Conservation (phyloP, 1,139 yeast species). For the Saccharomycopsis phalli region DNA sequence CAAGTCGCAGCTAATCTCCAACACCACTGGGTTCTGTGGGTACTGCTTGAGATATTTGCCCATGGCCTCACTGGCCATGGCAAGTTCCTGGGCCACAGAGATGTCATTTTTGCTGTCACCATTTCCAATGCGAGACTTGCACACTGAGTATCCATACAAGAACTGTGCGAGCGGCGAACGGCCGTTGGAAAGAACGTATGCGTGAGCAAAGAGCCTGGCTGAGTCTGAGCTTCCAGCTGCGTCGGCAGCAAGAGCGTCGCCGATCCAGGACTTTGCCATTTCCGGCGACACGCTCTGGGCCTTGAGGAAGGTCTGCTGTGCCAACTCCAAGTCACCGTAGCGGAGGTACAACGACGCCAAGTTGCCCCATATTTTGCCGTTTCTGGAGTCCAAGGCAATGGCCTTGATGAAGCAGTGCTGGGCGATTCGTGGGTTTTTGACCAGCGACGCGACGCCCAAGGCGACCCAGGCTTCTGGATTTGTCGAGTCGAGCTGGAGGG, state of each 20-base stretch:
- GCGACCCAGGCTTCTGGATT: constrained; percentile 75
- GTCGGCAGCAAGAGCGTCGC: constrained; percentile 65
- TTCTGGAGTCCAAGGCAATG: constrained; percentile 56
- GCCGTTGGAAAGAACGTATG: constrained; percentile 70
- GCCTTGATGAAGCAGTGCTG: constrained; percentile 94
- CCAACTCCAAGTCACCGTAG: constrained; percentile 61
- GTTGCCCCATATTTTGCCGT: constrained; percentile 69
- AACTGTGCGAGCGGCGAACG: constrained; percentile 61
- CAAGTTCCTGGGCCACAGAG: constrained; percentile 53
- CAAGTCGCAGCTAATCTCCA: constrained; percentile 47
- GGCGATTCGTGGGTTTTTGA: constrained; percentile 58
- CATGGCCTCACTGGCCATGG: constrained; percentile 65
- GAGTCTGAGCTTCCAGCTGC: constrained; percentile 44
- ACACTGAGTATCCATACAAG: constrained; percentile 55
- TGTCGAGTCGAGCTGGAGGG: constrained; percentile 62
- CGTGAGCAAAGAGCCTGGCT: constrained; percentile 66
- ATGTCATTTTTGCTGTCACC: constrained; percentile 42
- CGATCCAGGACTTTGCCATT: constrained; percentile 74
- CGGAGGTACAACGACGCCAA: constrained; percentile 69
- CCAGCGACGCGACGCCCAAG: constrained; percentile 62
- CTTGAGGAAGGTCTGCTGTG: constrained; percentile 62
- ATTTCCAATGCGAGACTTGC: constrained; percentile 34
- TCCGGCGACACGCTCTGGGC: constrained; percentile 82
- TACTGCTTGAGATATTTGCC: constrained; percentile 58
- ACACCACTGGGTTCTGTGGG: constrained; percentile 58